Evolutionary conservation across 768 basidiomycete genomes (phyloP).

Genomic region (Termitomyces sp.): DNA sequence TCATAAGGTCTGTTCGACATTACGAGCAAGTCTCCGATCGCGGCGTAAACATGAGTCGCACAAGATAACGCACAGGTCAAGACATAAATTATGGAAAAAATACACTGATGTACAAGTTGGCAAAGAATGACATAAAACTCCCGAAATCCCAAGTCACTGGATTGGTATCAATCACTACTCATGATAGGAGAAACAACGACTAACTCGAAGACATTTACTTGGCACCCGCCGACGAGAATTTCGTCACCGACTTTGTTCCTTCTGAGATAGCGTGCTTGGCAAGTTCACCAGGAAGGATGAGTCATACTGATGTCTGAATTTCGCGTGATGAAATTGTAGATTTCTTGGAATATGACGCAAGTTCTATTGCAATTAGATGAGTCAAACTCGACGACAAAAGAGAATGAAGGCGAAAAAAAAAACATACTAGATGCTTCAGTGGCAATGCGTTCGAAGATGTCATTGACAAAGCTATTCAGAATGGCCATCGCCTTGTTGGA

Average conservation of each 20-base stretch:
- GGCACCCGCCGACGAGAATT: constrained; percentile 71
- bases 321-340: constrained; percentile 98
- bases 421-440: constrained; percentile 82
- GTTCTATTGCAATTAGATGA: constrained; percentile 47
- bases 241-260: constrained; percentile 91
- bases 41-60: background rate
- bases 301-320: constrained; percentile 94
- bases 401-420: too few relatives aligned
- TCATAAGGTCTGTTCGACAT: background rate
- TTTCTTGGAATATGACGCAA: constrained; percentile 97
- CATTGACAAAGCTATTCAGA: constrained; percentile 93
- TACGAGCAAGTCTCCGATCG: background rate
- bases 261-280: constrained; percentile 94
- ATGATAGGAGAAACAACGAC: background rate
- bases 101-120: constrained; percentile 29
- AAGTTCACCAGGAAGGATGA: constrained; percentile 94
- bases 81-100: constrained; percentile 25
- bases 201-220: constrained; percentile 38
- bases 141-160: background rate
- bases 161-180: background rate
- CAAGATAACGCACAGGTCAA: background rate
- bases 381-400: background rate
- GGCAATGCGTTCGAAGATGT: constrained; percentile 92
- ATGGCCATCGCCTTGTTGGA: constrained; percentile 99
- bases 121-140: constrained; percentile 16